These are phyloP conservation scores for Leccinum fallax DNA, from an alignment of 1,284 basidiomycete species.

Conservation along the genomic window DNA sequence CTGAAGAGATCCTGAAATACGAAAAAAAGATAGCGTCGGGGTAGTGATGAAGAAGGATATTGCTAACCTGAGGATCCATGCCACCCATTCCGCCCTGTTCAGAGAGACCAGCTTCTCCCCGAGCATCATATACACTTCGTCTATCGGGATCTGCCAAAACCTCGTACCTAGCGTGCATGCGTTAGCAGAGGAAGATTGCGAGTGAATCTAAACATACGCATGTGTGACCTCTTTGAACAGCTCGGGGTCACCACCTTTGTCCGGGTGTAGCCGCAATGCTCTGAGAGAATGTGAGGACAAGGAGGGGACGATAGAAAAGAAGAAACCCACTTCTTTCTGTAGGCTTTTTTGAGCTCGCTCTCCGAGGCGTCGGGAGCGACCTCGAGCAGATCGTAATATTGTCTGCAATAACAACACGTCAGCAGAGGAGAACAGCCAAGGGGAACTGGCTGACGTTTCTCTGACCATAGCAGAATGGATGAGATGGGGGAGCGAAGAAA, in stretches of 20 bases:
- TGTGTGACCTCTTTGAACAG: constrained; percentile 97
- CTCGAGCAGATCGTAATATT: constrained; percentile 90
- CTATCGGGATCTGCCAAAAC: constrained; percentile 90
- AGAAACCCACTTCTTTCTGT: constrained; percentile 80
- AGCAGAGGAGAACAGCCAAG: constrained; percentile 6
- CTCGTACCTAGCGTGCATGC: constrained; percentile 73
- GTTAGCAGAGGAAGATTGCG: constrained; percentile 6
- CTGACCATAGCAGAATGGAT: constrained; percentile 54
- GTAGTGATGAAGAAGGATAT: neutral
- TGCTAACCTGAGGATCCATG: constrained; percentile 88
- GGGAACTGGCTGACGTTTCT: constrained; percentile 56
- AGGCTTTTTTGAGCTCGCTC: constrained; percentile 90
- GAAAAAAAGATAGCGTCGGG: constrained; percentile 5
- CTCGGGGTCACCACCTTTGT: constrained; percentile 97
- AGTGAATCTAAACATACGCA: constrained; percentile 70
- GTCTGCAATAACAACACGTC: constrained; percentile 46
- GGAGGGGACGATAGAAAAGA: neutral
- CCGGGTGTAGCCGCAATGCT: constrained; percentile 89
- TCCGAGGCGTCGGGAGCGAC: constrained; percentile 78
- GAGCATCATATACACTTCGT: constrained; percentile 85
- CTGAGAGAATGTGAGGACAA: constrained; percentile 43
- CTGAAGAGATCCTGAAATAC: constrained; percentile 88
- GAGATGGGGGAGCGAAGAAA: constrained; percentile 24
- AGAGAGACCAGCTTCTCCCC: constrained; percentile 91
- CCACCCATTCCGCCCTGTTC: constrained; percentile 90